Base-by-base conservation (phyloP, 768 basidiomycete genomes). In the Lactarius pseudohatsudake region DNA sequence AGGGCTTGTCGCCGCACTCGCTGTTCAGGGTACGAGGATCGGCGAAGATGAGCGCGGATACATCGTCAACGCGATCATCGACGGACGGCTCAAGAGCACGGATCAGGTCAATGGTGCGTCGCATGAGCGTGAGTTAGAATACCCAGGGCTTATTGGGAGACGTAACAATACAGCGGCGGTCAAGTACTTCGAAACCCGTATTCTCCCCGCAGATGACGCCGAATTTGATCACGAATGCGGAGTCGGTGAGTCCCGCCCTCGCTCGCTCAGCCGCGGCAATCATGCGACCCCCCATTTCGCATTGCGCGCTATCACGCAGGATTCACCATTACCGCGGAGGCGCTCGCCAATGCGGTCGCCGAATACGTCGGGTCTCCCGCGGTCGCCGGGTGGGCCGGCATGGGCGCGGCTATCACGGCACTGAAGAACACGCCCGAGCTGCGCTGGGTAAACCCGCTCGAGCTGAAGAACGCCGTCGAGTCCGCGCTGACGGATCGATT, bases 91-190 rank as follows among this genome's bases (percentile, higher is more conserved):
- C 65, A 91, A 89, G 77, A 86, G 84, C 40, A 83, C 86, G 3
- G 96, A 98, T 75, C 96, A 98, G 80, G 86, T 97, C 30, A 81
- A 84, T 61, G 96, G 96, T 94, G 72, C 71, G 87, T 76, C 18
- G 11, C 20, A 54, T 11, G 26, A 1, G 8, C 26, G 16, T 15
- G 26, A 3, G 16, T 45, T 20, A 18, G 41, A 54, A 43, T 34
- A 11, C 1, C 28, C 15, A 1, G 16, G 4, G 47, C 57, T 63
- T 9, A 67, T 2, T 13, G n/a, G n/a, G 15, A 58, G 61, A 8
- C 32, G 22, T 15, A 26, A 26, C 13, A 22, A 26, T 60, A 10
- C 69, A 92, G 93, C 88, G 72, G 92, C 92, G 16, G 80, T 85
- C 26, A 94, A 89, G 76, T 95, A 89, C 74, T 71, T 90, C 22